A percentile compares a stretch with the other conserved stretches of the same genome.
These are phyloP conservation scores for Scenedesmus sp. DNA, from an alignment of 163 green algal species.

Conservation along the genomic window DNA sequence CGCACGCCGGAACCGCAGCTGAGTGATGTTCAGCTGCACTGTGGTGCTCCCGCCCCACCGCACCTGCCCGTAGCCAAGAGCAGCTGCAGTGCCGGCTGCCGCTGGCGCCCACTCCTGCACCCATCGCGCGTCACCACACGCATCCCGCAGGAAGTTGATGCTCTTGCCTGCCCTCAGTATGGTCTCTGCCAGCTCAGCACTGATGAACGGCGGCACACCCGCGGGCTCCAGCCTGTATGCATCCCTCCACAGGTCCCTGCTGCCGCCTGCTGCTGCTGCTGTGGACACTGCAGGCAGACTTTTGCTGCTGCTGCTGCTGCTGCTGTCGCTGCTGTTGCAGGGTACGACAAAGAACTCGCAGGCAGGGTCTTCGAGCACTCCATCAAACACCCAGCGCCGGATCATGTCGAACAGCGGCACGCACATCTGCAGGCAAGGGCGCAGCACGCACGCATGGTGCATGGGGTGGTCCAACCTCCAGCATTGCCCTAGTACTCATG, in stretches of 20 bases:
- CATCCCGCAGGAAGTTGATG: conserved; percentile 89
- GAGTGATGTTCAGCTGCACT: not conserved
- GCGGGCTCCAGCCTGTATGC: conserved; percentile 75
- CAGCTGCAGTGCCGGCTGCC: conserved; percentile 40
- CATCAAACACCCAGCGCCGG: conserved; percentile 86
- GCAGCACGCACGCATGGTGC: not conserved
- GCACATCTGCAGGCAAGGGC: conserved; percentile 59
- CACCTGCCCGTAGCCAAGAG: conserved; percentile 55
- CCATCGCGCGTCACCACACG: conserved; percentile 66
- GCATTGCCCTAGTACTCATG: too few species aligned
- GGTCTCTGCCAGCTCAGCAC: conserved; percentile 66
- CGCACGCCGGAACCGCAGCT: not conserved
- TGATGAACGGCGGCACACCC: conserved; percentile 84
- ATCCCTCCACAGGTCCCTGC: conserved; percentile 71
- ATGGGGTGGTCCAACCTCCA: not conserved
- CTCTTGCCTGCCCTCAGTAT: conserved; percentile 90
- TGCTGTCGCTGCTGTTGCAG: conserved; percentile 3
- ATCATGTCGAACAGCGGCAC: conserved; percentile 82
- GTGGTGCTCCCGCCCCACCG: not conserved
- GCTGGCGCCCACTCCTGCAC: conserved; percentile 63
- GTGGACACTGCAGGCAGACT: not conserved
- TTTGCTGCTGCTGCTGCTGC: conserved; percentile 7
- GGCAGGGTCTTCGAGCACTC: conserved; percentile 79
- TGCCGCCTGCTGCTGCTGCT: not conserved
- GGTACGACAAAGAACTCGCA: conserved; percentile 89